Base-by-base conservation (phyloP, 2,329 filamentous ascomycete genomes). In the Diaporthe nobilis region DNA sequence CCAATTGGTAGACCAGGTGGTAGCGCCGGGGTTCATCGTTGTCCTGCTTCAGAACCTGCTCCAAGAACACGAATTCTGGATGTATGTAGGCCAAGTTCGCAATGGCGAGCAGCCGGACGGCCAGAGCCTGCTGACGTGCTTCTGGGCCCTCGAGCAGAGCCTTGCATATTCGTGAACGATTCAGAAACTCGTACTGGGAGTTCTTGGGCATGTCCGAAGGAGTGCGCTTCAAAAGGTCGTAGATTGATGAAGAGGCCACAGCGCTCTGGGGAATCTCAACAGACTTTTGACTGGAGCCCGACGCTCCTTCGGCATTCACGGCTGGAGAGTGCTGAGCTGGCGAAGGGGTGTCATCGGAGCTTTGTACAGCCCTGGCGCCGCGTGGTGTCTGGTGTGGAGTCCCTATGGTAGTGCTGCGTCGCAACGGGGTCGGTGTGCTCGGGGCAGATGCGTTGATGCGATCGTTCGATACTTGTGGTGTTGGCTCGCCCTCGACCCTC, bases 51-150 rank as follows among this genome's bases (percentile, higher is more conserved):
- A 98, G 89, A 57, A 98, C 91, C 83, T 95, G 96, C 77, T 96
- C 93, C 60, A 95, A 88, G 80, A 99, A 98, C n/a, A 92, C 91
- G 5, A 90, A 86, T 81, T 99, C 97, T 2, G 90, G 89, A 79
- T 97, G 93, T 73, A 98, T 94, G 82, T 98, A 98, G 2, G 95
- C 95, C 77, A 99, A 85, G 80, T 98, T 99, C 34, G 94, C 94
- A 76, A 98, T 93, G 20, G 96, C 95, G 57, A 99, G 88, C 51
- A 98, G 87, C 44, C 96, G 94, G 72, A 96, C 92, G 49, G 94
- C 92, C 67, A 99, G 88, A 22, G 96, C 92, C 79, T 94, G 90
- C 81, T 95, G 94, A 60, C 95, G 91, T 31, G 90, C 90, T 75
- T 92, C 88, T 17, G 88, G 82, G 0, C 94, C 92, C 1, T 88